Evolutionary conservation across 306 rosid genomes (phyloP), one percentile per base, ranked within the genome.

Genomic region (Vigna radiata): DNA sequence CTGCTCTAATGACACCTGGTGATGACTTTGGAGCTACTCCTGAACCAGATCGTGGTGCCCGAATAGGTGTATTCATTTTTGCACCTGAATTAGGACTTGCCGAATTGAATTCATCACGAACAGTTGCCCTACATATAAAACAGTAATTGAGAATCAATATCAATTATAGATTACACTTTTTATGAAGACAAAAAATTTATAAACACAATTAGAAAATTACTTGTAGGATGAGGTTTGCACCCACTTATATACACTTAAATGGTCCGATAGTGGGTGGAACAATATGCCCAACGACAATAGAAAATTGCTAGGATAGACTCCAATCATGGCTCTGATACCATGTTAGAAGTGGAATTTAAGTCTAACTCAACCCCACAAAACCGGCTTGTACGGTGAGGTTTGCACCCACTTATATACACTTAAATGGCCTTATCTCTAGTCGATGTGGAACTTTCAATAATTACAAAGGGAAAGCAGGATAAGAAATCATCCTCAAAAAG

Each of bases 41-140:
- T 43, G 94, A 86, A 79, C 90, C 82, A 60, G 96, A 88, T 85
- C 96, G 90, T 7, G 95, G 94, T 23, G 88, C 96, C 61, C 98
- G 94, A 81, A 89, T 83, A 88, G 92, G 73, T 71, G 93, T 49
- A 82, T 82, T 89, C 58, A 75, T 46, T 86, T 89, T 90, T 72
- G 90, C 70, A 79, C 78, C 84, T 75, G 91, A 85, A 61, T 79
- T 85, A 47, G 93, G 94, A 70, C 96, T 90, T 16, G 85, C 85
- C 49, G 94, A 89, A 84, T 86, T 88, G 11, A 79, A 86, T 64
- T 93, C 97, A 43, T 88, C 96, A 27, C 90, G 96, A 63, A 70
- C 82, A 75, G 85, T 89, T 62, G 86, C 73, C 90, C 98, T 93
- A 56, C 61, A 50, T 56, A 81, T 77, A 62, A 41, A 52, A 54